A percentile compares a stretch with the other conserved stretches of the same genome.
These are phyloP conservation scores for Gloeophyllum trabeum DNA, from an alignment of 768 basidiomycete species.

Conservation along the genomic window DNA sequence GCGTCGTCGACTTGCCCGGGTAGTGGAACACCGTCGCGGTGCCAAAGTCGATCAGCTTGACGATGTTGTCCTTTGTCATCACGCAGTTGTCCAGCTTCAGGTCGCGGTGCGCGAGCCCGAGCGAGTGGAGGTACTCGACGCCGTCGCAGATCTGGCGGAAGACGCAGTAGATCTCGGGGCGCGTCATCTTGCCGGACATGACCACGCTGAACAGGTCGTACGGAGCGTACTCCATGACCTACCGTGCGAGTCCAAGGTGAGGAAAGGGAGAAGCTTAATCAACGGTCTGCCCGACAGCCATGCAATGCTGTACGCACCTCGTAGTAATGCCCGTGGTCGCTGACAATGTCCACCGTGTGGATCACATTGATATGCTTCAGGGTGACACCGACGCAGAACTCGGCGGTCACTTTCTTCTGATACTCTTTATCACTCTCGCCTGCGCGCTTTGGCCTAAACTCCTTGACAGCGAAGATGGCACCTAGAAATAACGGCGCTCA, in stretches of 20 bases:
- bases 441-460: slow-evolving; percentile 82
- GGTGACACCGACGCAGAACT: slow-evolving; percentile 94
- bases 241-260: slow-evolving; percentile 6
- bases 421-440: slow-evolving; percentile 96
- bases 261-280: too few relatives aligned
- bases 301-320: too few relatives aligned
- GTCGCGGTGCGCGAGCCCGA: slow-evolving; percentile 97
- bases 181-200: slow-evolving; percentile 98
- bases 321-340: slow-evolving; percentile 96
- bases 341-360: slow-evolving; percentile 96
- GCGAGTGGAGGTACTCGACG: slow-evolving; percentile 94
- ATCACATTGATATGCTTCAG: slow-evolving; percentile 95
- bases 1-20: slow-evolving; percentile 74
- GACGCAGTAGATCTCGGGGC: slow-evolving; percentile 97
- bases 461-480: slow-evolving; percentile 89
- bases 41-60: slow-evolving; percentile 99
- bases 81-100: slow-evolving; percentile 99
- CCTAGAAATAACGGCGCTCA: slow-evolving; percentile 20
- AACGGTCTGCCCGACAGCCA: too few relatives aligned
- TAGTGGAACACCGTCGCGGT: slow-evolving; percentile 99
- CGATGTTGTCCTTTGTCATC: slow-evolving; percentile 89
- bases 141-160: slow-evolving; percentile 98
- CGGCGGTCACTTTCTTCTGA: slow-evolving; percentile 98
- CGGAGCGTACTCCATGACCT: slow-evolving; percentile 99
- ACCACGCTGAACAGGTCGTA: slow-evolving; percentile 98